Percentiles rank a stretch among this genome's conserved stretches.
These are phyloP conservation scores for Coemansia sp. DNA, from an alignment of 371 early-diverging fungal genomes.

Conservation along the genomic window DNA sequence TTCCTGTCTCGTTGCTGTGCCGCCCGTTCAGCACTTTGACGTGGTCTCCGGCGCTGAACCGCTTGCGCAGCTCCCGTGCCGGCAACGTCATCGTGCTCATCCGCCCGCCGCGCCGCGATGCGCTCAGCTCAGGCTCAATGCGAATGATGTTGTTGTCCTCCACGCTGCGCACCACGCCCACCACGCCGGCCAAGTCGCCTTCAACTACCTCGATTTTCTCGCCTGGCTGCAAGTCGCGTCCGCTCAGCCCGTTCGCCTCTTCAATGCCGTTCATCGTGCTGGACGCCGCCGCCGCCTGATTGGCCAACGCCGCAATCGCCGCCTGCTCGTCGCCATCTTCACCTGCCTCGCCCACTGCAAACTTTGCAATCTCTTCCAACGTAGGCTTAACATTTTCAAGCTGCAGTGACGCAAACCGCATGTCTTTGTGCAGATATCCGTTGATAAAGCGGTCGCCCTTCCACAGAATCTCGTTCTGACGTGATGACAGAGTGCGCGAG, in stretches of 20 bases:
- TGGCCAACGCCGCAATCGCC: slow-evolving; percentile 56
- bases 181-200: slow-evolving; percentile 84
- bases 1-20: slow-evolving; percentile 83
- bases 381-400: slow-evolving; percentile 83
- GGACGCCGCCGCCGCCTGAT: slow-evolving; percentile 56
- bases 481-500: slow-evolving; percentile 34
- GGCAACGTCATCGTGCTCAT: slow-evolving; percentile 46
- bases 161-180: slow-evolving; percentile 67
- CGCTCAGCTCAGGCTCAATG: slow-evolving; percentile 36
- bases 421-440: slow-evolving; percentile 87
- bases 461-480: slow-evolving; percentile 59
- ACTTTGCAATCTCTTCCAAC: slow-evolving; percentile 88
- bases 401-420: slow-evolving; percentile 74
- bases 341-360: slow-evolving; percentile 65
- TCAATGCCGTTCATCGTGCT: slow-evolving; percentile 33
- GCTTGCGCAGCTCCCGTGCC: slow-evolving; percentile 75
- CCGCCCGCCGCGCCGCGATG: slow-evolving; percentile 16
- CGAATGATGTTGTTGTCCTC: slow-evolving; percentile 46
- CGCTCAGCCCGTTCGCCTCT: slow-evolving; percentile 48
- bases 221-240: slow-evolving; percentile 60
- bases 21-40: slow-evolving; percentile 91
- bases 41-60: slow-evolving; percentile 86
- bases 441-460: slow-evolving; percentile 79
- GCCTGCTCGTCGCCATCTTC: slow-evolving; percentile 61
- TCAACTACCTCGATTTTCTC: slow-evolving; percentile 87